Evolutionary conservation across 2,329 filamentous ascomycete species (phyloP).

Genomic region (Aspergillus texensis): DNA sequence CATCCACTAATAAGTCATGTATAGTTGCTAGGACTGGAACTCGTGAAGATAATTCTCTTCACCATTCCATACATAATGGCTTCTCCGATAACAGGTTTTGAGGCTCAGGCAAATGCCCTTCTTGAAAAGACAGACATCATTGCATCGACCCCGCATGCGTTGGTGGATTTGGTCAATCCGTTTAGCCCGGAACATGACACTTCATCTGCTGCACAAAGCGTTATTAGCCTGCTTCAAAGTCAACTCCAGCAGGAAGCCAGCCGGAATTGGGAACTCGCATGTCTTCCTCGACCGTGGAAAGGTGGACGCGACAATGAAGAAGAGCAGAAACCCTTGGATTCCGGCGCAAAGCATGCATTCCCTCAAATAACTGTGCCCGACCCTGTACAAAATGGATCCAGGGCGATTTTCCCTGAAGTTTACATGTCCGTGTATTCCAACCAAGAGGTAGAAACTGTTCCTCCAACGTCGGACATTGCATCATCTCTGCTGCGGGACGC

Average conservation of each 20-base stretch:
- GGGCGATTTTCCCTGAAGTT: constrained; percentile 84
- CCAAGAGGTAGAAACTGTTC: constrained; percentile 88
- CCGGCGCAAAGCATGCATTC: constrained; percentile 71
- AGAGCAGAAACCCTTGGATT: constrained; percentile 61
- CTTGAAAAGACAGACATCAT: constrained; percentile 96
- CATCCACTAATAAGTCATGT: constrained; percentile 20
- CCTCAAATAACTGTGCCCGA: constrained; percentile 76
- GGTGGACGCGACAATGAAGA: constrained; percentile 38
- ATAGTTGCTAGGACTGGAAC: constrained; percentile 70
- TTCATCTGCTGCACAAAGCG: constrained; percentile 66
- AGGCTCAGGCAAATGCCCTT: constrained; percentile 73
- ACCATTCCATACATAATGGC: constrained; percentile 90
- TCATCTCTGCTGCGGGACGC: constrained; percentile 83
- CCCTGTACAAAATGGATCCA: constrained; percentile 72
- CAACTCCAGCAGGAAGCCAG: constrained; percentile 79
- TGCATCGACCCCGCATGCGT: constrained; percentile 79
- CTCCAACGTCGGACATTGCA: constrained; percentile 72
- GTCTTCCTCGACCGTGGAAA: constrained; percentile 61
- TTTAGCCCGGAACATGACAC: constrained; percentile 68
- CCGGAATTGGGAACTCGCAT: constrained; percentile 73
- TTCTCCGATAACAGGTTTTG: constrained; percentile 69
- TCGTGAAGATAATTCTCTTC: constrained; percentile 94
- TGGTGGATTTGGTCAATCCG: constrained; percentile 85
- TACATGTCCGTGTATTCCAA: constrained; percentile 90
- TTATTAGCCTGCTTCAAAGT: constrained; percentile 80